Percentiles rank a stretch among this genome's conserved stretches.
phyloP scores from a whole-genome alignment of 495 filamentous ascomycete species.

The Rusavskia elegans region DNA sequence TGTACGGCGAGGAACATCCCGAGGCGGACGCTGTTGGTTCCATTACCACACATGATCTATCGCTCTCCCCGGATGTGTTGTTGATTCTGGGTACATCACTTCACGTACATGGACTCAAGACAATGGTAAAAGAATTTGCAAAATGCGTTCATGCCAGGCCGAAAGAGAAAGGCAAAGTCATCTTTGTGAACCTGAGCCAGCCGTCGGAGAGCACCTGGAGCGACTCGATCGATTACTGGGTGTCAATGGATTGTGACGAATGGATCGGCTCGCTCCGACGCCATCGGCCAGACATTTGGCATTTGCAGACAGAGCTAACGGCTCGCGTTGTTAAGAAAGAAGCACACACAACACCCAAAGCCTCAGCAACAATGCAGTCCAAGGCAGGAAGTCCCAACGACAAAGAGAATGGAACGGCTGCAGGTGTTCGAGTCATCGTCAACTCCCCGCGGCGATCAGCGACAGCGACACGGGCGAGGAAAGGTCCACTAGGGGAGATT shows the following conservation, averaged over 20 bases:
- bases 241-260: slow-evolving; percentile 56
- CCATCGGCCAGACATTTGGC: slow-evolving; percentile 13
- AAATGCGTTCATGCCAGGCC: slow-evolving; percentile 46
- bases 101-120: slow-evolving; percentile 51
- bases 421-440: too few species aligned
- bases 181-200: slow-evolving; percentile 55
- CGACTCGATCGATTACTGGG: slow-evolving; percentile 51
- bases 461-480: neutral
- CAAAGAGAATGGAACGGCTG: neutral
- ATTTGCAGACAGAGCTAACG: slow-evolving; percentile 7
- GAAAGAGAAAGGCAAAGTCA: slow-evolving; percentile 31
- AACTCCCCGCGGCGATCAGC: too few species aligned
- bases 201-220: slow-evolving; percentile 52
- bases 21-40: slow-evolving; percentile 43
- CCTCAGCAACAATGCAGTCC: neutral
- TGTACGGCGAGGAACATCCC: slow-evolving; percentile 58
- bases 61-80: slow-evolving; percentile 37
- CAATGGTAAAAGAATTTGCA: slow-evolving; percentile 52
- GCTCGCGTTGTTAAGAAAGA: neutral
- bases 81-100: slow-evolving; percentile 54
- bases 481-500: neutral
- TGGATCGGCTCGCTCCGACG: slow-evolving; percentile 45
- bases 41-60: slow-evolving; percentile 43
- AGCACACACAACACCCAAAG: neutral
- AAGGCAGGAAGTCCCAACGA: neutral